phyloP scores from a whole-genome alignment of 768 basidiomycete species.

The Kwoniella sp. region DNA sequence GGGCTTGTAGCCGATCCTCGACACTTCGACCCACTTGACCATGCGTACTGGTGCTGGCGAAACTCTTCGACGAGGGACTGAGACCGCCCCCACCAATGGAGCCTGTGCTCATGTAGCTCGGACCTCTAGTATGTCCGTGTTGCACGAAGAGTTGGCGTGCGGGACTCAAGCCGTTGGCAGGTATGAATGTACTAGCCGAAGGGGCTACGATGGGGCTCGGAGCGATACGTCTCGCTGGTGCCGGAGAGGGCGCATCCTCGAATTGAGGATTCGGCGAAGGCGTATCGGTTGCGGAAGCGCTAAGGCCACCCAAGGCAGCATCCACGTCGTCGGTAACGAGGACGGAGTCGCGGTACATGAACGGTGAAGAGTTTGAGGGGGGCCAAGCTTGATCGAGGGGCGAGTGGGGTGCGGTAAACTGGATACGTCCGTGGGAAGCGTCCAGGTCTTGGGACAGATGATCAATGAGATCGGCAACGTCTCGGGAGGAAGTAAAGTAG shows the following conservation, averaged over 20 bases:
- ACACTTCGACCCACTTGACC: slow-evolving; percentile 21
- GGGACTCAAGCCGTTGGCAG: slow-evolving; percentile 27
- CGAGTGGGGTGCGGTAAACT: slow-evolving; percentile 25
- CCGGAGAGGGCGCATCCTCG: slow-evolving; percentile 36
- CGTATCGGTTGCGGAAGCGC: neutral
- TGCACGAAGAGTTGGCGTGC: slow-evolving; percentile 33
- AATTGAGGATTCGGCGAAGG: slow-evolving; percentile 21
- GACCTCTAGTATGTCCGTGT: slow-evolving; percentile 2
- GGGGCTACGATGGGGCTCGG: neutral
- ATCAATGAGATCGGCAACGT: slow-evolving; percentile 51
- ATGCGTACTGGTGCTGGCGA: slow-evolving; percentile 29
- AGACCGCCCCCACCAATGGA: neutral
- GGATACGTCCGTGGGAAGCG: slow-evolving; percentile 41
- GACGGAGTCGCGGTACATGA: slow-evolving; percentile 12
- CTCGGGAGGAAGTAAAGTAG: slow-evolving; percentile 39
- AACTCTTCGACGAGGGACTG: slow-evolving; percentile 41
- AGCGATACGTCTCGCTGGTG: slow-evolving; percentile 14
- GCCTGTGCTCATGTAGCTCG: slow-evolving; percentile 4
- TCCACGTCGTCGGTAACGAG: neutral
- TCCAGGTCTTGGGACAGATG: slow-evolving; percentile 38
- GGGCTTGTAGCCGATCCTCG: slow-evolving; percentile 47
- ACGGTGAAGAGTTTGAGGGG: slow-evolving; percentile 3
- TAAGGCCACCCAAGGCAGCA: neutral
- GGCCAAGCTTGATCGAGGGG: slow-evolving; percentile 2
- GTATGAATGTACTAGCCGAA: slow-evolving; percentile 16